A percentile compares a stretch with the other conserved stretches of the same genome.
Evolutionary conservation across 345 rosid species (phyloP).

Genomic region (Turnera subulata): DNA sequence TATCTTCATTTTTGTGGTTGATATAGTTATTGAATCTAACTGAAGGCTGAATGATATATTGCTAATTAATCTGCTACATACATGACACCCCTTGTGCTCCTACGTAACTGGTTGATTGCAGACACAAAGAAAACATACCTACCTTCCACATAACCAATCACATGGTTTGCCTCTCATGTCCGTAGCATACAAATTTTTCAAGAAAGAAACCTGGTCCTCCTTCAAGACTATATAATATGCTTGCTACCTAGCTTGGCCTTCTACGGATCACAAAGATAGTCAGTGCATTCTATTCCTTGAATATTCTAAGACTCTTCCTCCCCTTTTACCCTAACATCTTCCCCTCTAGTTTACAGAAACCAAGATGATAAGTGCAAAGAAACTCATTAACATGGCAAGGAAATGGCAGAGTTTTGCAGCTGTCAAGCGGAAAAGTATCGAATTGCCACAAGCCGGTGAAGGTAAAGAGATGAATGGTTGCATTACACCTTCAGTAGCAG

Average conservation of each 20-base stretch:
- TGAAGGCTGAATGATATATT: no score
- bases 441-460: background rate
- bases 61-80: no score
- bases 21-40: no score
- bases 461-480: background rate
- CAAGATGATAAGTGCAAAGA: conserved; percentile 12
- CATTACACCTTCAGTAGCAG: background rate
- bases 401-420: conserved; percentile 13
- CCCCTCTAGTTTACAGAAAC: background rate
- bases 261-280: background rate
- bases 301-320: no score
- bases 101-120: background rate
- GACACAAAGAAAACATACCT: background rate
- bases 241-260: background rate
- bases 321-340: no score
- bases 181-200: background rate
- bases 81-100: background rate
- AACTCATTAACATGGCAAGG: conserved; percentile 5
- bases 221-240: background rate
- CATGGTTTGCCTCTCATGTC: background rate
- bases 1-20: no score
- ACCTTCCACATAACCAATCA: background rate
- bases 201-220: background rate
- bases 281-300: background rate
- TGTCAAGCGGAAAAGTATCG: background rate